These are phyloP conservation scores for Cercospora berteroae DNA, from an alignment of 2,329 filamentous ascomycete species.

Conservation along the genomic window DNA sequence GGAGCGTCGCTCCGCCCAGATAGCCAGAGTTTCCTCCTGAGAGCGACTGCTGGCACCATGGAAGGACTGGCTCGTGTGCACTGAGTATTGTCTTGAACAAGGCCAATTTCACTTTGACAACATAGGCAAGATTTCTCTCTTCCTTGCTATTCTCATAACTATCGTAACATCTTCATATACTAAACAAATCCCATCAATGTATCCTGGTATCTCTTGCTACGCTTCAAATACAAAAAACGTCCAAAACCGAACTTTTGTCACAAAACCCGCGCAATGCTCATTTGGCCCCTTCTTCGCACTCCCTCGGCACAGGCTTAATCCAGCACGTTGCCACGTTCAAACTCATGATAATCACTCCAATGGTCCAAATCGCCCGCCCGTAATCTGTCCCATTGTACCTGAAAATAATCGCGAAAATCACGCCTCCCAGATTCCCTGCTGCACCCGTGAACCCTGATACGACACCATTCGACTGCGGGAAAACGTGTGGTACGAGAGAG, in stretches of 20 bases:
- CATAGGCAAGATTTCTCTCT: neutral
- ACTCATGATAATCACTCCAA: constrained; percentile 70
- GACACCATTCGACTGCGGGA: constrained; percentile 76
- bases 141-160: neutral
- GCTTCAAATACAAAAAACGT: neutral
- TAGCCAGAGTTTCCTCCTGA: neutral
- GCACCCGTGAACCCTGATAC: constrained; percentile 78
- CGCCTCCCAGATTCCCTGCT: constrained; percentile 78
- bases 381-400: constrained; percentile 52
- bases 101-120: neutral
- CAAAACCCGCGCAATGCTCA: neutral
- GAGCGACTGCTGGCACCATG: neutral
- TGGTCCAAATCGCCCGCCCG: constrained; percentile 68
- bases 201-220: constrained; percentile 4
- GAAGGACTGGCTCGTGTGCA: neutral
- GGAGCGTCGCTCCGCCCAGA: neutral
- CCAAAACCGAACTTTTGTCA: neutral
- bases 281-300: constrained; percentile 48
- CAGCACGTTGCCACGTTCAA: constrained; percentile 66
- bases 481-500: constrained; percentile 80
- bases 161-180: neutral
- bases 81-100: neutral
- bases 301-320: constrained; percentile 59
- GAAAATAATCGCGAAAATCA: constrained; percentile 82
- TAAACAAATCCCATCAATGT: neutral